Evolutionary conservation across 1,139 yeast species (phyloP), one percentile per base, ranked within the genome.

Genomic region (Kodamaea fungicola): DNA sequence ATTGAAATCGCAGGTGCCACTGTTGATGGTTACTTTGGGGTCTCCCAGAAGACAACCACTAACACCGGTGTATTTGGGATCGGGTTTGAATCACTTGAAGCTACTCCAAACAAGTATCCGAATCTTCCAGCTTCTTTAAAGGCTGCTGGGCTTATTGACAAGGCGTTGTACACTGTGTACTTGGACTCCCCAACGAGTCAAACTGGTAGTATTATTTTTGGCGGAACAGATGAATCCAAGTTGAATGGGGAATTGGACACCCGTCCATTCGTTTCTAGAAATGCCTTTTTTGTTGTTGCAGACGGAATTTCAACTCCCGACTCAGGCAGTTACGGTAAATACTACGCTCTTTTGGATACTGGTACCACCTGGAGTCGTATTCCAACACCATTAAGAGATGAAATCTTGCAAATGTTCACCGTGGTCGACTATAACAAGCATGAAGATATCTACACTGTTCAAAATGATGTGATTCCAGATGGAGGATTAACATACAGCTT

Each of bases 401-500:
- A 13, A 4, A 34, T 49, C 21, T 34, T 36, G 10, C 38, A 46
- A 10, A 8, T 22, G 13, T 35, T 37, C 35, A 10, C 16, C 9
- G 31, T 22, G 10, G 35, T 38, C 16, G 8, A 12, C 12, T 32
- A 26, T 16, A 16, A 16, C 19, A 16, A 16, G 26, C 16, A 22
- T 19, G 28, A 12, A 2, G 37, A 36, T 8, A 9, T 6, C 22
- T 42, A 40, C 28, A 16, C 27, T 72, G 68, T 63, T 28, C 50
- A 47, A 29, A 59, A 62, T 41, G 32, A 42, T 27, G 28, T 41
- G 39, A 13, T 42, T 29, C 38, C 45, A 40, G 32, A 34, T 46
- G 26, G 39, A 30, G 22, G 47, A 50, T 25, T 41, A 67, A 35
- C 12, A 12, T 61, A 75, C 44, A 65, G 71, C 44, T 79, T 81